These are phyloP conservation scores for Porcisia deanei DNA, from an alignment of 208 protist genomes.

Conservation along the genomic window DNA sequence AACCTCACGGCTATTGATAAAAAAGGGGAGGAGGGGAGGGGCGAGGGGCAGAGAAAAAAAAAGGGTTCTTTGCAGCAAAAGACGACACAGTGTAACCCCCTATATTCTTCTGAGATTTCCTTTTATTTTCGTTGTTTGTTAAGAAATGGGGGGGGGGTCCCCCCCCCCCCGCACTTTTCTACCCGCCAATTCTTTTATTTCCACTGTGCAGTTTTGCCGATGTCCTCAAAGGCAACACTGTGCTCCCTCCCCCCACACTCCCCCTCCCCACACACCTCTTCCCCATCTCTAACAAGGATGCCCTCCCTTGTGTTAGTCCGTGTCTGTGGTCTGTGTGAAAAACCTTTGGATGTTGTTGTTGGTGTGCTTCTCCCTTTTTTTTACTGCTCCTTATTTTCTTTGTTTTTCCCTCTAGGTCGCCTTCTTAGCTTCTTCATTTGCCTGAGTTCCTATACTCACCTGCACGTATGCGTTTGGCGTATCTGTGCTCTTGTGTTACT, in stretches of 20 bases:
- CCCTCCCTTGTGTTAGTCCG: background rate
- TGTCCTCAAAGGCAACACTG: background rate
- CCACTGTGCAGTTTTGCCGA: background rate
- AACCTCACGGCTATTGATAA: too few relatives aligned
- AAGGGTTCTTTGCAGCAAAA: background rate
- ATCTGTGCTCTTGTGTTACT: too few relatives aligned
- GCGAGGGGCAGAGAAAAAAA: background rate
- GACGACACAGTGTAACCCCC: background rate
- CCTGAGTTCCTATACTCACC: too few relatives aligned
- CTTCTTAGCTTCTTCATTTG: too few relatives aligned
- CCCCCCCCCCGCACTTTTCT: background rate
- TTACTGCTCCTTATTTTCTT: too few relatives aligned
- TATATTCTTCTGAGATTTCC: too few relatives aligned
- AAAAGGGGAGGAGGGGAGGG: background rate
- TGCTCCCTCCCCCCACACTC: background rate
- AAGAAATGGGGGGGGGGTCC: background rate
- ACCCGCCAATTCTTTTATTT: background rate
- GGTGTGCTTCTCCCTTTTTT: background rate
- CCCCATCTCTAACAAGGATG: background rate
- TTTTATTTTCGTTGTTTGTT: background rate
- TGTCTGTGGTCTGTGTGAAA: background rate
- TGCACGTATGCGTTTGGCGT: too few relatives aligned
- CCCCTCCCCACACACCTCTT: too few relatives aligned
- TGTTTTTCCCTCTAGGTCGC: background rate
- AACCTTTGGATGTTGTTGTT: background rate